phyloP scores from a whole-genome alignment of 164 flowering plant species.

The Tetracentron sinense region DNA sequence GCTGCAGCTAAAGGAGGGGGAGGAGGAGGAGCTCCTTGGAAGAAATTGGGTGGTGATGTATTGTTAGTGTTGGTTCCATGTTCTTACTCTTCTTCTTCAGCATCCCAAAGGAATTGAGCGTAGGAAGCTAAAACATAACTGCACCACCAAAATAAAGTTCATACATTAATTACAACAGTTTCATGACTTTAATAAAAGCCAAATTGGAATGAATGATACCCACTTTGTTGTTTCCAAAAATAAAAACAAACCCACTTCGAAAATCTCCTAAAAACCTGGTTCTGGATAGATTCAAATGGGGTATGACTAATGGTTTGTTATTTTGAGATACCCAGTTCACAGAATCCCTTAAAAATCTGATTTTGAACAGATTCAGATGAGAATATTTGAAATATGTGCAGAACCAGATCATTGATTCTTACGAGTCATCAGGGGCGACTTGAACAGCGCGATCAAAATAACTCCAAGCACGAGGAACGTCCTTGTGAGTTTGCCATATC shows the following conservation, averaged over 20 bases:
- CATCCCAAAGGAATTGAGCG: slow-evolving; percentile 33
- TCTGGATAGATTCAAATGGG: too few relatives aligned
- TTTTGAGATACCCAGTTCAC: too few relatives aligned
- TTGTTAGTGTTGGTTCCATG: not conserved
- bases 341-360: too few relatives aligned
- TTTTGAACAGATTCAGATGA: too few relatives aligned
- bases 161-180: not conserved
- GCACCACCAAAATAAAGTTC: slow-evolving; percentile 3
- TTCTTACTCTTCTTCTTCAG: slow-evolving; percentile 21
- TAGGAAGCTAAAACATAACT: slow-evolving; percentile 28
- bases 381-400: too few relatives aligned
- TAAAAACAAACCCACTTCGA: not conserved
- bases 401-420: not conserved
- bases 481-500: slow-evolving; percentile 27
- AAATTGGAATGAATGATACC: too few relatives aligned
- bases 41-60: not conserved
- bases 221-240: too few relatives aligned
- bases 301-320: too few relatives aligned
- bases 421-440: slow-evolving; percentile 29
- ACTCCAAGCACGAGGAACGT: slow-evolving; percentile 21
- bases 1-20: slow-evolving; percentile 3
- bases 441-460: slow-evolving; percentile 30
- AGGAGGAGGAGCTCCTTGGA: not conserved
- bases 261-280: not conserved
- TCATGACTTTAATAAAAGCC: too few relatives aligned